Conservation (phyloP, 306 rosid species). For the Casuarina equisetifolia region DNA sequence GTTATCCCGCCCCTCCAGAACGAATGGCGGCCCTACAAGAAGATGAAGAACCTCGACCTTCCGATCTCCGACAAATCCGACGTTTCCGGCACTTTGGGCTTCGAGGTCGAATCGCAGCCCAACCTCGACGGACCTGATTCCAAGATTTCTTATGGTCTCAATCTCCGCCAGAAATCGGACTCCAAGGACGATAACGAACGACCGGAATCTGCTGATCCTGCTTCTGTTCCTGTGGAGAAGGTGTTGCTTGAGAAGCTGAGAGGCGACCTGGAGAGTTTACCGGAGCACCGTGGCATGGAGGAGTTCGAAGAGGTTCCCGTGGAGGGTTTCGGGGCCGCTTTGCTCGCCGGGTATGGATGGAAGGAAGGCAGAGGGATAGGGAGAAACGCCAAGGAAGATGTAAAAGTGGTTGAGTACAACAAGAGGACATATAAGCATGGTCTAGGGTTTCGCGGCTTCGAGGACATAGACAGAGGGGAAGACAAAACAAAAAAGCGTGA, state of each 20-base stretch:
- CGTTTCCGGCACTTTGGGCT: constrained; percentile 29
- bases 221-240: constrained; percentile 24
- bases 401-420: constrained; percentile 48
- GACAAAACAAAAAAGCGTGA: constrained; percentile 6
- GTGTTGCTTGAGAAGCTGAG: constrained; percentile 50
- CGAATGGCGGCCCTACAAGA: constrained; percentile 36
- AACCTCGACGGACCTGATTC: constrained; percentile 28
- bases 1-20: constrained; percentile 37
- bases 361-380: constrained; percentile 80
- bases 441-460: constrained; percentile 52
- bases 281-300: constrained; percentile 63
- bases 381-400: constrained; percentile 65
- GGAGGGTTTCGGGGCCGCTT: constrained; percentile 74
- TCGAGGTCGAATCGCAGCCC: constrained; percentile 39
- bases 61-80: constrained; percentile 31
- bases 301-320: constrained; percentile 73
- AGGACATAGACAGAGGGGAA: constrained; percentile 9
- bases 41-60: constrained; percentile 43
- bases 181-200: constrained; percentile 4
- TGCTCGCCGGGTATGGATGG: constrained; percentile 92
- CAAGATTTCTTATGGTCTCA: constrained; percentile 57
- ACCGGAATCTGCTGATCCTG: neutral
- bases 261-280: constrained; percentile 53
- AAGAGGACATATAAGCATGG: constrained; percentile 64
- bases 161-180: constrained; percentile 30